Conservation (phyloP, 768 basidiomycete genomes). For the Leccinum fibrillosum region DNA sequence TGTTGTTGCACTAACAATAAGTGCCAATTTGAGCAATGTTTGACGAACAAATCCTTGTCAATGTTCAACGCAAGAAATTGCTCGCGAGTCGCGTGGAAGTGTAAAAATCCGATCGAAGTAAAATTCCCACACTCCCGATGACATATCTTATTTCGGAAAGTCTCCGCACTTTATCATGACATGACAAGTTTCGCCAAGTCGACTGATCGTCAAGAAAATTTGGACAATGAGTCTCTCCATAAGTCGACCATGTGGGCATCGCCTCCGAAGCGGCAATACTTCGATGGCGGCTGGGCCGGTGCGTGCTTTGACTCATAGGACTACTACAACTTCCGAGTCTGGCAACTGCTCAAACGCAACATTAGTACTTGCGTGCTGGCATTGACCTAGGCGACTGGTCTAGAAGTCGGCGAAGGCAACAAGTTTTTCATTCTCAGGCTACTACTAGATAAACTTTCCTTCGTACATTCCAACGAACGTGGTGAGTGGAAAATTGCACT, state of each 20-base stretch:
- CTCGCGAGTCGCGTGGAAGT: neutral
- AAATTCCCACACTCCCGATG: conserved; percentile 17
- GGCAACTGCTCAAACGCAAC: too few relatives aligned
- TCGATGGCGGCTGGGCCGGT: neutral
- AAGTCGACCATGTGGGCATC: too few relatives aligned
- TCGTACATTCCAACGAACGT: conserved; percentile 7
- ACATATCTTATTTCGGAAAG: conserved; percentile 22
- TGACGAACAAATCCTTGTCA: neutral
- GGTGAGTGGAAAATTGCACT: conserved; percentile 5
- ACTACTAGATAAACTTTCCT: neutral
- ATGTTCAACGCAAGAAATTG: neutral
- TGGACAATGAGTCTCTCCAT: too few relatives aligned
- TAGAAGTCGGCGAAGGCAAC: neutral
- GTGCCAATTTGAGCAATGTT: neutral
- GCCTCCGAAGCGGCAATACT: too few relatives aligned
- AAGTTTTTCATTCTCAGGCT: neutral
- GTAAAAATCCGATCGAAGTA: too few relatives aligned
- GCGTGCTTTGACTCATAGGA: neutral
- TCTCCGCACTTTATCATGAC: conserved; percentile 3
- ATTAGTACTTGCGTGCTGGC: neutral
- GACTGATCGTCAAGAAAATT: neutral
- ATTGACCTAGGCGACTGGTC: neutral
- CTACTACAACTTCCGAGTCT: neutral
- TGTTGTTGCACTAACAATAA: neutral
- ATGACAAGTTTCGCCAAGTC: too few relatives aligned